Evolutionary conservation across 2,329 filamentous ascomycete species (phyloP), one percentile per base, ranked within the genome.

Genomic region (Penicillium sp.): DNA sequence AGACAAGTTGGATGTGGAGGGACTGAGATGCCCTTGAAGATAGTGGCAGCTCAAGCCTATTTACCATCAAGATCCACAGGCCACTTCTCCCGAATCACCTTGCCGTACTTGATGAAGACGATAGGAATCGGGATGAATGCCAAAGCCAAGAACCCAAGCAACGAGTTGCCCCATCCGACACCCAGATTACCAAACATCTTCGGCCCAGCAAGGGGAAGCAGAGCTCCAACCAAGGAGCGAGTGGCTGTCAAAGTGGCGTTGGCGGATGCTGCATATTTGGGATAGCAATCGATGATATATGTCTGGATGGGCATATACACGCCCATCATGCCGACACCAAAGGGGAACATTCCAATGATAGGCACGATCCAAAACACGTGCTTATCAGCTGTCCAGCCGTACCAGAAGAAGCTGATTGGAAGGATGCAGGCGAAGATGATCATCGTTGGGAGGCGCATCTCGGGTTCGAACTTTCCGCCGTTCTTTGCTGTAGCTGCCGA

Each of bases 201-300:
- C 17, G 62, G 56, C 7, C 64, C 64, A 21, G 62, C 63, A 9
- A 67, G 54, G 0, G 64, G 63, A 15, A 67, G 60, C 21, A 67
- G 7, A 8, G 62, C 64, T 25, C 64, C 64, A 21, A 67, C 60
- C 29, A 87, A 70, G 2, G 79, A 83, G 43, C 84, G 75, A 12
- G 84, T 73, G 3, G 85, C 78, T 0, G 82, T 81, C n/a, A 82
- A 78, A 0, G 81, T 81, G 0, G 82, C 83, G 29, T 82, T 80
- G 0, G 81, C 81, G 50, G 71, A 76, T 0, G 80, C 81, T 0
- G 81, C 79, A 52, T 74, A 69, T 10, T 72, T 75, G 0, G 77
- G 74, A 17, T 80, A 80, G 57, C 78, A 81, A 59, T 88, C 85
- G 21, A 89, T 81, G 9, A 87, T 75, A 63, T 89, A 89, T 17